Evolutionary conservation across 2,329 filamentous ascomycete genomes (phyloP).

Genomic region (Didymella pinodella): DNA sequence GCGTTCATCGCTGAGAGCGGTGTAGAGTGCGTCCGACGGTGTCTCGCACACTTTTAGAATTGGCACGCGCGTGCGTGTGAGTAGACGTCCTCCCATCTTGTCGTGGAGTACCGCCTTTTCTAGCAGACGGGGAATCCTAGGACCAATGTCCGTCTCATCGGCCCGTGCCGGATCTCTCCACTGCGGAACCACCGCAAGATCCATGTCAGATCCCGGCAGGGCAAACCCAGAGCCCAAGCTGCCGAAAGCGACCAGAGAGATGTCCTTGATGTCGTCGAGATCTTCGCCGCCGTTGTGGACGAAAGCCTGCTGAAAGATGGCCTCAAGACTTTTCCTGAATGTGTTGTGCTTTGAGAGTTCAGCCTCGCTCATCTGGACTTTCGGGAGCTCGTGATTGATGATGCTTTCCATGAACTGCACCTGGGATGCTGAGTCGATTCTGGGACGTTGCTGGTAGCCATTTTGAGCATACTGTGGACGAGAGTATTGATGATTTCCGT

Average conservation of each 20-base stretch:
- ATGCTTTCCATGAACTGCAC: slow-evolving; percentile 54
- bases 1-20: slow-evolving; percentile 70
- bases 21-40: slow-evolving; percentile 68
- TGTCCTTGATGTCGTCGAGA: slow-evolving; percentile 60
- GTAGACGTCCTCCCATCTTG: slow-evolving; percentile 77
- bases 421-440: slow-evolving; percentile 46
- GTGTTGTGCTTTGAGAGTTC: slow-evolving; percentile 76
- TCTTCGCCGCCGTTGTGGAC: slow-evolving; percentile 44
- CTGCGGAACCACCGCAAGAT: slow-evolving; percentile 78
- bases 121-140: slow-evolving; percentile 73
- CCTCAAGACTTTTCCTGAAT: slow-evolving; percentile 72
- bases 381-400: slow-evolving; percentile 59
- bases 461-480: slow-evolving; percentile 30
- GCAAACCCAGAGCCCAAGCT: slow-evolving; percentile 87
- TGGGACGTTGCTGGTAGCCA: slow-evolving; percentile 27
- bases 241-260: slow-evolving; percentile 80
- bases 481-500: slow-evolving; percentile 17
- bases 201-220: slow-evolving; percentile 88
- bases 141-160: slow-evolving; percentile 54
- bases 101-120: slow-evolving; percentile 76
- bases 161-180: slow-evolving; percentile 42
- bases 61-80: slow-evolving; percentile 81
- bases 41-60: slow-evolving; percentile 86
- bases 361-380: slow-evolving; percentile 67
- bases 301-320: slow-evolving; percentile 69